A percentile compares a stretch with the other conserved stretches of the same genome.
phyloP scores from a whole-genome alignment of 768 basidiomycete genomes.

The Serendipita sp. region DNA sequence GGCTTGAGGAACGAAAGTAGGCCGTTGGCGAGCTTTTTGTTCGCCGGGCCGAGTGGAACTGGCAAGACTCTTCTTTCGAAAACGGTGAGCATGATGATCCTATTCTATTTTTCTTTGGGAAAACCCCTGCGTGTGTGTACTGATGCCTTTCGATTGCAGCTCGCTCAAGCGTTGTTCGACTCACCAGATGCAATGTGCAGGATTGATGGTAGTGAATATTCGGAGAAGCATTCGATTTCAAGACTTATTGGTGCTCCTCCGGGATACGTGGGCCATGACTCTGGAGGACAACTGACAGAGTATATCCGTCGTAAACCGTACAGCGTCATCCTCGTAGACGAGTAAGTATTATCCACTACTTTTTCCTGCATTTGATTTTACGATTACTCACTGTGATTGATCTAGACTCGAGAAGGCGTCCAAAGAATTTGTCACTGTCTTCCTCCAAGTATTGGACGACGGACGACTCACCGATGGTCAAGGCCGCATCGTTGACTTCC shows the following conservation, averaged over 20 bases:
- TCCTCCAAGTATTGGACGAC: constrained; percentile 80
- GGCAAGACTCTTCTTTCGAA: constrained; percentile 85
- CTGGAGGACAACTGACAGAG: constrained; percentile 83
- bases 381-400: constrained; percentile 19
- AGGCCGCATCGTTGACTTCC: constrained; percentile 76
- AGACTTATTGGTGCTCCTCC: constrained; percentile 61
- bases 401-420: constrained; percentile 71
- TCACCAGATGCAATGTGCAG: constrained; percentile 85
- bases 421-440: constrained; percentile 53
- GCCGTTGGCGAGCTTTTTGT: constrained; percentile 85
- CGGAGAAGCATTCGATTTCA: constrained; percentile 64
- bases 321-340: constrained; percentile 69
- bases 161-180: constrained; percentile 81
- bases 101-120: not conserved
- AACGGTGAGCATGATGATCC: constrained; percentile 41
- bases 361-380: not conserved
- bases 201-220: constrained; percentile 87
- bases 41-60: constrained; percentile 83
- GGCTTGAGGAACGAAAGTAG: constrained; percentile 80
- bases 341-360: constrained; percentile 18
- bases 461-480: constrained; percentile 86
- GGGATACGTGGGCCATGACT: constrained; percentile 85
- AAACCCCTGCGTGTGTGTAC: not conserved
- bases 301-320: constrained; percentile 87
- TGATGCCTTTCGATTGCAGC: constrained; percentile 27